A percentile compares a stretch with the other conserved stretches of the same genome.
Evolutionary conservation across 1,139 yeast species (phyloP).

Genomic region (Meyerozyma carpophila): DNA sequence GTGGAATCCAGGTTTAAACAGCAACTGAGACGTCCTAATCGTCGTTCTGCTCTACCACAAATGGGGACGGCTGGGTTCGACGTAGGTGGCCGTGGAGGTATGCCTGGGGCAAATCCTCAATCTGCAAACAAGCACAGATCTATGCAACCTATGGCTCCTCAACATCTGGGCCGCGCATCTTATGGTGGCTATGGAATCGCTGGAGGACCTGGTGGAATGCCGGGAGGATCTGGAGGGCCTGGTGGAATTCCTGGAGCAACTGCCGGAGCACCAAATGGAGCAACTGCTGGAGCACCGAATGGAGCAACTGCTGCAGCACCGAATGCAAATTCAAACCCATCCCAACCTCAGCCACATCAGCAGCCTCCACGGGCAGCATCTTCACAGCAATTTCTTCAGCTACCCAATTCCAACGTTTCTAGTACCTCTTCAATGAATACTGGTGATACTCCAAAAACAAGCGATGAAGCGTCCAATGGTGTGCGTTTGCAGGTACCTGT

Average conservation of each 20-base stretch:
- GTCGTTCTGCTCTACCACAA: conserved; percentile 34
- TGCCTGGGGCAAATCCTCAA: conserved; percentile 30
- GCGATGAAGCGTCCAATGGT: conserved; percentile 8
- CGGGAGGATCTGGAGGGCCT: too few species aligned
- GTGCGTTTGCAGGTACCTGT: conserved; percentile 13
- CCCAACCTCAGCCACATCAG: conserved; percentile 3
- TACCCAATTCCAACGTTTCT: conserved; percentile 17
- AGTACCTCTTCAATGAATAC: conserved; percentile 21
- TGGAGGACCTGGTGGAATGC: conserved; percentile 1
- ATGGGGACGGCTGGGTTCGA: conserved; percentile 34
- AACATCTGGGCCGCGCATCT: neutral
- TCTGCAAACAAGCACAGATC: conserved; percentile 11
- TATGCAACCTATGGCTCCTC: conserved; percentile 6
- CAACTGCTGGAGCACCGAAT: too few species aligned
- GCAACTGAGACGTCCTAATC: conserved; percentile 25
- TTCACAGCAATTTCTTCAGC: conserved; percentile 3
- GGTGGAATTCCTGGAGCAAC: too few species aligned
- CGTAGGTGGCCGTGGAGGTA: conserved; percentile 49
- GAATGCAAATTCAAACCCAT: too few species aligned
- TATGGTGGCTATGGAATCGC: conserved; percentile 1
- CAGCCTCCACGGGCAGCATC: conserved; percentile 19
- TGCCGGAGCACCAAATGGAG: too few species aligned
- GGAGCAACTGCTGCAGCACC: too few species aligned
- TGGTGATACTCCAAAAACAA: conserved; percentile 26
- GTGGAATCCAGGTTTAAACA: conserved; percentile 22